Evolutionary conservation across 2,329 filamentous ascomycete genomes (phyloP).

Genomic region (Aspergillus thermomutatus): DNA sequence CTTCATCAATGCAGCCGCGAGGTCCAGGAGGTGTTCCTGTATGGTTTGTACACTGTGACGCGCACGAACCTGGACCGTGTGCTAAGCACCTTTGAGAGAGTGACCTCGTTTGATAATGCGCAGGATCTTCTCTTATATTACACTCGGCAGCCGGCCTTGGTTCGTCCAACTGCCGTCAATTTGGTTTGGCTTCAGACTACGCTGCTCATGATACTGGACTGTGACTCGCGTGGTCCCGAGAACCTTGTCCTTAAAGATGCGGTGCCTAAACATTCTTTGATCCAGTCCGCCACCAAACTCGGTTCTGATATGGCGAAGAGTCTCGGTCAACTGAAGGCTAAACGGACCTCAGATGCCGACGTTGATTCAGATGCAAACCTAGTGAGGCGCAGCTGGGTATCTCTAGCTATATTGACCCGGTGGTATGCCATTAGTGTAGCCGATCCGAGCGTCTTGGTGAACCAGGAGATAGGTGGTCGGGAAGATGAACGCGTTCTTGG

Average conservation of each 20-base stretch:
- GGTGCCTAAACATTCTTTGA: constrained; percentile 37
- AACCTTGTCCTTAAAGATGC: constrained; percentile 41
- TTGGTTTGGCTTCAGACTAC: constrained; percentile 42
- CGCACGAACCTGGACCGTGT: constrained; percentile 35
- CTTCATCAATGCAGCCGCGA: constrained; percentile 39
- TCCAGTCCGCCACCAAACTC: constrained; percentile 38
- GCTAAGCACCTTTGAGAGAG: constrained; percentile 30
- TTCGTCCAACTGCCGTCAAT: constrained; percentile 35
- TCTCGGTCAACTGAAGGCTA: constrained; percentile 37
- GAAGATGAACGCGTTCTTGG: constrained; percentile 39
- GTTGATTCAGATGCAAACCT: constrained; percentile 41
- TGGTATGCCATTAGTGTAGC: constrained; percentile 43
- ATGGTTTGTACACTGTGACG: constrained; percentile 39
- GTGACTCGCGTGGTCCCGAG: constrained; percentile 40
- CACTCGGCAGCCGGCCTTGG: constrained; percentile 35
- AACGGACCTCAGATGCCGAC: constrained; percentile 32
- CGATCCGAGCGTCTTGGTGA: constrained; percentile 36
- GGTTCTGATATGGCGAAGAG: constrained; percentile 38
- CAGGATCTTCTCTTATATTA: constrained; percentile 39
- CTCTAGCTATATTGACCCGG: constrained; percentile 37
- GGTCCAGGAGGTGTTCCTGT: constrained; percentile 40
- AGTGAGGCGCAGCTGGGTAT: constrained; percentile 39
- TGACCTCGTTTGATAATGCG: constrained; percentile 38
- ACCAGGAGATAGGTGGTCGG: constrained; percentile 35
- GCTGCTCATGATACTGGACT: constrained; percentile 42